Conservation (phyloP, 441 rosid genomes). For the Cnidoscolus chayamansa region DNA sequence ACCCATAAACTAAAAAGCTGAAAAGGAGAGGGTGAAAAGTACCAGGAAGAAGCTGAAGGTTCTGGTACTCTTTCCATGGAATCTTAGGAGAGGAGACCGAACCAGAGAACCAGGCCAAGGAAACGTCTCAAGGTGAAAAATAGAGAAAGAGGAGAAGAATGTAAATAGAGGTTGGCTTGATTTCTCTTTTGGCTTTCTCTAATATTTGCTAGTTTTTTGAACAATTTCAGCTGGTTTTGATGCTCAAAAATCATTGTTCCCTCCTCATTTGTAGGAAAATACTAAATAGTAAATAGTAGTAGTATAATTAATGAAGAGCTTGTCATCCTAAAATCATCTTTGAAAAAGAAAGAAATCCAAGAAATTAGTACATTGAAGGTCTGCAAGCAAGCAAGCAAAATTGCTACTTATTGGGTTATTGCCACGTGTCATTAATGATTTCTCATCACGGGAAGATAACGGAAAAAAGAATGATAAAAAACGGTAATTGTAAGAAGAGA, state of each 20-base stretch:
- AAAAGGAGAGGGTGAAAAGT: background rate
- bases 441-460: background rate
- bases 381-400: constrained; percentile 11
- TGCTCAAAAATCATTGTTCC: constrained; percentile 31
- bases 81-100: constrained; percentile 14
- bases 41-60: constrained; percentile 31
- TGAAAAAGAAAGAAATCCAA: background rate
- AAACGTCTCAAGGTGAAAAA: constrained; percentile 9
- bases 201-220: constrained; percentile 11
- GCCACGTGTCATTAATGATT: constrained; percentile 11
- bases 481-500: constrained; percentile 3
- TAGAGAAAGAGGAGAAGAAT: constrained; percentile 12
- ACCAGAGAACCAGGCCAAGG: constrained; percentile 22
- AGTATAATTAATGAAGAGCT: background rate
- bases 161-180: constrained; percentile 33
- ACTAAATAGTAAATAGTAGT: background rate
- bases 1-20: constrained; percentile 7
- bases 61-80: constrained; percentile 34
- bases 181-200: constrained; percentile 17
- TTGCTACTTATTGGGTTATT: background rate
- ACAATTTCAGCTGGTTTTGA: constrained; percentile 24
- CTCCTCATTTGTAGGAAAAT: background rate
- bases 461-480: background rate
- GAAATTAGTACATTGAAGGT: constrained; percentile 3
- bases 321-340: background rate